These are phyloP conservation scores for Kwoniella dendrophila DNA, from an alignment of 768 basidiomycete genomes.

Conservation along the genomic window DNA sequence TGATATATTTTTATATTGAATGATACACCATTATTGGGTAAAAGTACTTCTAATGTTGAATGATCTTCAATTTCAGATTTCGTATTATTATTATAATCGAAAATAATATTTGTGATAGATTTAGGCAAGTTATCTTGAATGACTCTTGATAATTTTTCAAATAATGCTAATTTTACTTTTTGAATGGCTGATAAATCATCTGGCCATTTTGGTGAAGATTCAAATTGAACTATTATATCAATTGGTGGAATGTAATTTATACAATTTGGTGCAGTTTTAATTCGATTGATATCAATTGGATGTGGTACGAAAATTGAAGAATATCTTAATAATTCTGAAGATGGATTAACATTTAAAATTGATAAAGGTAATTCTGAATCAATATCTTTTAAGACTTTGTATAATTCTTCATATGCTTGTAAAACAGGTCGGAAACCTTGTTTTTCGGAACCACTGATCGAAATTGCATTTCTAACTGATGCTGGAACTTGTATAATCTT, in stretches of 20 bases:
- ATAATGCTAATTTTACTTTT: slow-evolving; percentile 88
- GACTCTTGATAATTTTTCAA: slow-evolving; percentile 73
- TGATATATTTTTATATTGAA: slow-evolving; percentile 84
- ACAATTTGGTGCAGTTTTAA: slow-evolving; percentile 57
- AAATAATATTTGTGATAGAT: slow-evolving; percentile 63
- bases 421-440: slow-evolving; percentile 62
- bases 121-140: slow-evolving; percentile 64
- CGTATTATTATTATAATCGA: slow-evolving; percentile 60
- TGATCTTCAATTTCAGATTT: slow-evolving; percentile 69
- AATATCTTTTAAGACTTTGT: slow-evolving; percentile 72
- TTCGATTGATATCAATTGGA: slow-evolving; percentile 65
- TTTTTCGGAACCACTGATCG: slow-evolving; percentile 54
- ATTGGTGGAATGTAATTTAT: slow-evolving; percentile 72
- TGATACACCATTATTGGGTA: slow-evolving; percentile 80
- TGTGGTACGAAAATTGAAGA: slow-evolving; percentile 78
- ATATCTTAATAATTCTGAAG: slow-evolving; percentile 75
- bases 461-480: slow-evolving; percentile 52
- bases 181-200: slow-evolving; percentile 91
- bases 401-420: slow-evolving; percentile 75
- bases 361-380: slow-evolving; percentile 73
- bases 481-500: slow-evolving; percentile 51
- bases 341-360: slow-evolving; percentile 73
- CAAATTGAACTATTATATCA: slow-evolving; percentile 80
- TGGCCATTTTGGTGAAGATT: slow-evolving; percentile 90
- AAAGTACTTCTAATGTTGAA: slow-evolving; percentile 73